Conservation (phyloP, 2,329 filamentous ascomycete genomes). For the Monosporascus sp. region DNA sequence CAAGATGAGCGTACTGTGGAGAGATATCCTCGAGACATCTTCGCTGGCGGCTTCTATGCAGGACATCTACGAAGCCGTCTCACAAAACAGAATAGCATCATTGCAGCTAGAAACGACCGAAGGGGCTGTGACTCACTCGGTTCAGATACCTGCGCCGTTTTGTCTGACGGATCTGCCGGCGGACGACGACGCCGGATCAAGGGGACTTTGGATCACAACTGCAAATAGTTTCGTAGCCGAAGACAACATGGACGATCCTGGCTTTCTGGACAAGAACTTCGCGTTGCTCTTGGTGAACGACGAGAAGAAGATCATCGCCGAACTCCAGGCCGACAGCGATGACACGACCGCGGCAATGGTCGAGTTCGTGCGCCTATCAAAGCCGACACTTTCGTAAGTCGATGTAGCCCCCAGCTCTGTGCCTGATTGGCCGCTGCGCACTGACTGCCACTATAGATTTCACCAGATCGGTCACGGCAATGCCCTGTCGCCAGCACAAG, state of each 20-base stretch:
- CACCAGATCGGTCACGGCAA: slow-evolving; percentile 66
- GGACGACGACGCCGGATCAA: slow-evolving; percentile 62
- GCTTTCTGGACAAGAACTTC: slow-evolving; percentile 77
- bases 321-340: slow-evolving; percentile 71
- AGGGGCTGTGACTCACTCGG: slow-evolving; percentile 54
- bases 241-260: slow-evolving; percentile 60
- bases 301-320: slow-evolving; percentile 65
- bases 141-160: slow-evolving; percentile 60
- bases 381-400: slow-evolving; percentile 58
- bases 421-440: background rate
- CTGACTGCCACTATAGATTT: slow-evolving; percentile 34
- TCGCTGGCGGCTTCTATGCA: slow-evolving; percentile 78
- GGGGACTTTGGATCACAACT: slow-evolving; percentile 81
- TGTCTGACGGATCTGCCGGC: slow-evolving; percentile 70
- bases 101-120: slow-evolving; percentile 64
- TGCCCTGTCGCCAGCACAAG: slow-evolving; percentile 69
- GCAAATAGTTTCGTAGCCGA: slow-evolving; percentile 69
- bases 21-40: slow-evolving; percentile 63
- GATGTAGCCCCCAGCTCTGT: background rate
- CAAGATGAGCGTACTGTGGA: slow-evolving; percentile 64
- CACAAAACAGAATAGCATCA: slow-evolving; percentile 79
- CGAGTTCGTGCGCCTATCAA: slow-evolving; percentile 73
- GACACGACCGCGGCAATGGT: slow-evolving; percentile 72
- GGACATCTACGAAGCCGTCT: slow-evolving; percentile 75
- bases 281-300: slow-evolving; percentile 80